Base-by-base conservation (phyloP, 2,329 filamentous ascomycete genomes). In the Pseudogymnoascus sp. region DNA sequence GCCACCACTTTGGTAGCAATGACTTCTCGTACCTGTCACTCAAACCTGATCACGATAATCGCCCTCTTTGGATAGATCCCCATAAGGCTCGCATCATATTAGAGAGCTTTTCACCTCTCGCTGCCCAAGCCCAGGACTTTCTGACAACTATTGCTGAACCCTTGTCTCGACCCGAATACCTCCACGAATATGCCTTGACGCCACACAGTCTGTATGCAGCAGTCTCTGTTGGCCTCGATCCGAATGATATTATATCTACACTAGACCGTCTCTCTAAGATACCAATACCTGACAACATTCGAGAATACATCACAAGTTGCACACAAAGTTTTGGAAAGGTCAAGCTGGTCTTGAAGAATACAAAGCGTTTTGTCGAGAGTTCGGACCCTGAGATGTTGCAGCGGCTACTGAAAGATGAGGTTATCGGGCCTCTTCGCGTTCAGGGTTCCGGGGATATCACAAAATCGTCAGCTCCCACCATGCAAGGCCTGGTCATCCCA, bases 81-180 rank as follows among this genome's bases (percentile, higher is more conserved):
- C 81, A 88, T 57, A 90, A 90, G 73, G 92, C 90, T 37, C 87
- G 89, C 68, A 95, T 98, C 73, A 95, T 96, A 31, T 81, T 98
- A 48, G 93, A 99, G 80, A 96, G 92, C 70, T 98, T 97, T 79
- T 93, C 90, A 62, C 90, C 93, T 2, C 81, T 95, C 64, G 92
- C 93, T 64, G 84, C 89, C 64, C 89, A 93, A 72, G 93, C 92
- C 0, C 92, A 96, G 74, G 92, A 96, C 75, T 96, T 99, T 74
- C 81, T 99, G 65, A 96, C 96, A 71, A 96, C 95, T 57, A 93
- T 99, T 70, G 91, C 93, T 67, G 93, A 99, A 78, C 95, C 93
- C 16, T 81, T 93, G 65, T 97, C 93, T 37, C 87, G 93, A 65
- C 93, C 95, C 65, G 90, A 87, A 4, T 93, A 92, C 73, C 85